Percentiles rank a stretch among this genome's conserved stretches.
phyloP scores from a whole-genome alignment of 805 yeast species.

The Metschnikowia amazonensis region DNA sequence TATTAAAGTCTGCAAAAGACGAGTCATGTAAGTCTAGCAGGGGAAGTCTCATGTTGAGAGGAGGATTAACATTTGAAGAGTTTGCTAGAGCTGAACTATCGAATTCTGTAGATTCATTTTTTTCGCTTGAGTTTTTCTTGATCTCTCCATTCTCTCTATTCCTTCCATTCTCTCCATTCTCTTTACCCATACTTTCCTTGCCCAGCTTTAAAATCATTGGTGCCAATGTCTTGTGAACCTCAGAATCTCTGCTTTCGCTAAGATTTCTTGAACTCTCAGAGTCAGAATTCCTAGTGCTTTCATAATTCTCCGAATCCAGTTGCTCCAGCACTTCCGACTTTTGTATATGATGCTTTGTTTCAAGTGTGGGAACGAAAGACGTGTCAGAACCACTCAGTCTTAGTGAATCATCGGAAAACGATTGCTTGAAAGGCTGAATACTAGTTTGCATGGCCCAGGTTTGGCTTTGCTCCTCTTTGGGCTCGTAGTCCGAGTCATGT shows the following conservation, averaged over 20 bases:
- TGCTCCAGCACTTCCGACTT: background rate
- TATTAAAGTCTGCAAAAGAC: conserved; percentile 38
- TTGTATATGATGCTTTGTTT: conserved; percentile 1
- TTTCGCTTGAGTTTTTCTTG: background rate
- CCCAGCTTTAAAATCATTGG: too few relatives aligned
- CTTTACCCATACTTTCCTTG: too few relatives aligned
- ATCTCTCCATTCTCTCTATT: too few relatives aligned
- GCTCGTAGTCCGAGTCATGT: background rate
- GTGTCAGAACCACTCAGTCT: background rate
- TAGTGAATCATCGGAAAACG: background rate
- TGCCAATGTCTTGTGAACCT: background rate
- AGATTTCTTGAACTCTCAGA: background rate
- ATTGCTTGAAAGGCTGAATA: background rate
- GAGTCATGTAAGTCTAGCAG: conserved; percentile 40
- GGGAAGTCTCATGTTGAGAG: conserved; percentile 30
- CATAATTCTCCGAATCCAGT: background rate
- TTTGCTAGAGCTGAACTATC: conserved; percentile 37
- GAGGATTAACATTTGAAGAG: conserved; percentile 40
- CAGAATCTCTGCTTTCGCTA: background rate
- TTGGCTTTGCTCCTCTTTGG: background rate
- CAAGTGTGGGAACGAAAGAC: background rate
- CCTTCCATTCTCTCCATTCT: too few relatives aligned
- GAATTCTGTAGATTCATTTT: background rate
- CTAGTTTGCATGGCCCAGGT: background rate
- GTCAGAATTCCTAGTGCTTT: background rate